These are phyloP conservation scores for Raphanus hybrid DNA, from an alignment of 441 rosid species.

Conservation along the genomic window DNA sequence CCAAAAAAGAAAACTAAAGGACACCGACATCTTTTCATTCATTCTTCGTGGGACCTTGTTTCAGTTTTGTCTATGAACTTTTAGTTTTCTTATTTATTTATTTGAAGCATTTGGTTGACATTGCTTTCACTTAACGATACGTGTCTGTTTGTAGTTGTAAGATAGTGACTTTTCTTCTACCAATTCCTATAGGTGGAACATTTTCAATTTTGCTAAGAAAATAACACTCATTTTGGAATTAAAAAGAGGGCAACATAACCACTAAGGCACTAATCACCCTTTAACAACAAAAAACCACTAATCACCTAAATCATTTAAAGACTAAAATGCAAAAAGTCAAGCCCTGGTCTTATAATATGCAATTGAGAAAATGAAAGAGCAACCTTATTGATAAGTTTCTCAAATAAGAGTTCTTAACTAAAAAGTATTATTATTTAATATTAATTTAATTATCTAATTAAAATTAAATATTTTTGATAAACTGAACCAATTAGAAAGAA, in stretches of 20 bases:
- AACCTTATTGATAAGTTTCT: no score
- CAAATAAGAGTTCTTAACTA: no score
- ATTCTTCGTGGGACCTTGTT: slow-evolving; percentile 4
- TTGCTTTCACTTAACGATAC: neutral
- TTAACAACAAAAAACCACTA: neutral
- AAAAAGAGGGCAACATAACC: neutral
- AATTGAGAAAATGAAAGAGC: no score
- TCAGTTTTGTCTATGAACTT: neutral
- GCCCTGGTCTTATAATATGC: no score
- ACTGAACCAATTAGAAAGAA: no score
- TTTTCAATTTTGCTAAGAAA: neutral
- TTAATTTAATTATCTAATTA: no score
- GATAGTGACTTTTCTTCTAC: neutral
- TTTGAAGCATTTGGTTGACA: neutral
- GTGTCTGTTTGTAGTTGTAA: neutral
- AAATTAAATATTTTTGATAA: no score
- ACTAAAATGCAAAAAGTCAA: neutral
- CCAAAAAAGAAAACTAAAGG: neutral
- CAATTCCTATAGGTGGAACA: no score
- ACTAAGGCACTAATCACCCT: neutral
- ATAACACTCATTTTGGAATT: neutral
- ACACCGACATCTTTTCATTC: slow-evolving; percentile 2
- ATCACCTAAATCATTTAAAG: neutral
- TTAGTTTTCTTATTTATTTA: slow-evolving; percentile 2
- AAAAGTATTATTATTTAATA: no score